These are phyloP conservation scores for Microbotryum lychnidis-dioicae DNA, from an alignment of 1,284 basidiomycete species.

Conservation along the genomic window DNA sequence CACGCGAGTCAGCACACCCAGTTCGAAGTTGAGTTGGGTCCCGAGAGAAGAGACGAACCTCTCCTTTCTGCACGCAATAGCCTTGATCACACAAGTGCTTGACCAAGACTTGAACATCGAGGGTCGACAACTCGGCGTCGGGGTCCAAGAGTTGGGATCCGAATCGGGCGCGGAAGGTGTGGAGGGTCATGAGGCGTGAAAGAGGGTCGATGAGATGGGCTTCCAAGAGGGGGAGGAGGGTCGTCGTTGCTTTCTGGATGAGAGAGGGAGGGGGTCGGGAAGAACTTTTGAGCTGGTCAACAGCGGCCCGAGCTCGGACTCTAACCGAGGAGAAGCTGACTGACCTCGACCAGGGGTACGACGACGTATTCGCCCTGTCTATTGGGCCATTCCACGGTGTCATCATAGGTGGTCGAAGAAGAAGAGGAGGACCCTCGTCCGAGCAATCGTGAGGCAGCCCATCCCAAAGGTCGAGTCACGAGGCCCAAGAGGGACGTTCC, in stretches of 20 bases:
- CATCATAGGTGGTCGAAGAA: background rate
- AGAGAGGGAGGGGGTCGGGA: background rate
- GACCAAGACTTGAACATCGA: constrained; percentile 18
- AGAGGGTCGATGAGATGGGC: constrained; percentile 15
- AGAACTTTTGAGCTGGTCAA: background rate
- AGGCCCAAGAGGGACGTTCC: no score
- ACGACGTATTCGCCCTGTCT: constrained; percentile 30
- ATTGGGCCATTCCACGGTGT: constrained; percentile 20
- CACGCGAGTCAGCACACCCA: no score
- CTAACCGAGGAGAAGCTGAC: background rate
- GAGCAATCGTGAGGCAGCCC: no score
- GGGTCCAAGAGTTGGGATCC: constrained; percentile 9
- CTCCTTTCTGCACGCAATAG: constrained; percentile 15
- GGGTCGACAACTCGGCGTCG: constrained; percentile 8
- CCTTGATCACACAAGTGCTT: constrained; percentile 11
- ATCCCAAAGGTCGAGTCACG: no score
- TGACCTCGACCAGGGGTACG: constrained; percentile 30
- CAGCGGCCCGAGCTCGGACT: background rate
- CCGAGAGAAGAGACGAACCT: constrained; percentile 7
- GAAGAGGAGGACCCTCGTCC: no score
- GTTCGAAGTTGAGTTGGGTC: background rate
- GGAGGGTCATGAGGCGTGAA: constrained; percentile 24
- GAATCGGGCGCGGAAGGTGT: constrained; percentile 9
- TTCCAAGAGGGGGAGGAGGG: constrained; percentile 6
- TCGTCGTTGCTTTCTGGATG: constrained; percentile 12